A percentile compares a stretch with the other conserved stretches of the same genome.
Conservation (phyloP, 2,329 filamentous ascomycete species). For the Arthrobotrys entomopaga region DNA sequence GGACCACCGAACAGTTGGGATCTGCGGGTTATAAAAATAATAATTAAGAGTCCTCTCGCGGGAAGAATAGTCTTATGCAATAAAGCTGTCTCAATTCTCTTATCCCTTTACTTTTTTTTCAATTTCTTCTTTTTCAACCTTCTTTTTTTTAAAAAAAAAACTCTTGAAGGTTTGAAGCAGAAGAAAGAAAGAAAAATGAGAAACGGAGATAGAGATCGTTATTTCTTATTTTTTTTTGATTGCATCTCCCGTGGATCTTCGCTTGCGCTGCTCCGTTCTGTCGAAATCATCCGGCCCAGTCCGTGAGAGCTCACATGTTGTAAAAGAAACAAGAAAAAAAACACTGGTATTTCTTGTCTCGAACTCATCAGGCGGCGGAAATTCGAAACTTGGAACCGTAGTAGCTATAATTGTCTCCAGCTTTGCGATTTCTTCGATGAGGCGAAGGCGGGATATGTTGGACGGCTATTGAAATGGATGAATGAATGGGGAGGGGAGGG, state of each 20-base stretch:
- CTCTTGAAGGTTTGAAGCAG: neutral
- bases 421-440: conserved; percentile 18
- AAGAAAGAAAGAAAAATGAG: conserved; percentile 1
- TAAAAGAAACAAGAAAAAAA: conserved; percentile 19
- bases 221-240: conserved; percentile 5
- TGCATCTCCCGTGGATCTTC: conserved; percentile 26
- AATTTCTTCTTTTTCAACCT: neutral
- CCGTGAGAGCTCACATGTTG: conserved; percentile 43
- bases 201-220: neutral
- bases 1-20: conserved; percentile 15
- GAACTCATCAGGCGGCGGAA: conserved; percentile 24
- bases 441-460: conserved; percentile 40
- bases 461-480: conserved; percentile 24
- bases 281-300: conserved; percentile 37
- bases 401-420: conserved; percentile 21
- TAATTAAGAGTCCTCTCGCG: neutral
- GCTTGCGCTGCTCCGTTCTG: conserved; percentile 32
- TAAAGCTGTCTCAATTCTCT: conserved; percentile 1
- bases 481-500: neutral
- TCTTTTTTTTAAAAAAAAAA: no score
- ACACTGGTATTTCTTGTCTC: conserved; percentile 13
- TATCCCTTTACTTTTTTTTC: neutral
- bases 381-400: conserved; percentile 19
- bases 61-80: neutral
- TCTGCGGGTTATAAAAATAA: conserved; percentile 42